phyloP scores from a whole-genome alignment of 2,329 filamentous ascomycete species.

The Trichothecium sympodiale region DNA sequence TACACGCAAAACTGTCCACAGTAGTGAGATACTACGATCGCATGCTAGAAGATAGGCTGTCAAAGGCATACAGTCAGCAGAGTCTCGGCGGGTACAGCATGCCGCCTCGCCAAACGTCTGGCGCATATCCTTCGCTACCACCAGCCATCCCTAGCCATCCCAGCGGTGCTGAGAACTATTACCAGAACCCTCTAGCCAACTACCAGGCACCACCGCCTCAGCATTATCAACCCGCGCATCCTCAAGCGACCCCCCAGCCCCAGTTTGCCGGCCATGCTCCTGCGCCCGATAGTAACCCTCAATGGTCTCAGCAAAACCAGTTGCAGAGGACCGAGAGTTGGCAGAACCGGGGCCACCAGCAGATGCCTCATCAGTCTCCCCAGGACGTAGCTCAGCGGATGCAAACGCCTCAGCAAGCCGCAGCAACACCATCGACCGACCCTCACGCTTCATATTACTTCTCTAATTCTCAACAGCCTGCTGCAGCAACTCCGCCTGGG shows the following conservation, averaged over 20 bases:
- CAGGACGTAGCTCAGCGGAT: constrained; percentile 15
- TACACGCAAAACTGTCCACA: constrained; percentile 90
- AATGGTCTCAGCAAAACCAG: constrained; percentile 34
- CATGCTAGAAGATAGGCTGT: constrained; percentile 92
- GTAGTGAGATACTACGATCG: constrained; percentile 96
- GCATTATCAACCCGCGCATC: constrained; percentile 18
- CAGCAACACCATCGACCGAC: constrained; percentile 27
- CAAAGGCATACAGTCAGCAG: constrained; percentile 83
- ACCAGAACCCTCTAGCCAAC: constrained; percentile 49
- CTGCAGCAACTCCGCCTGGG: constrained; percentile 20
- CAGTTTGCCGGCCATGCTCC: constrained; percentile 34
- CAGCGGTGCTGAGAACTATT: constrained; percentile 66
- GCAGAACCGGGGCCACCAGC: constrained; percentile 25
- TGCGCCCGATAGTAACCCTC: constrained; percentile 25
- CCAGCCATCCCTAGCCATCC: constrained; percentile 34
- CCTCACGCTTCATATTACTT: constrained; percentile 50
- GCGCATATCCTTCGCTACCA: constrained; percentile 62
- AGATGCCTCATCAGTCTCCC: constrained; percentile 11
- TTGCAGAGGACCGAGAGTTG: constrained; percentile 40
- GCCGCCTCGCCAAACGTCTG: constrained; percentile 40
- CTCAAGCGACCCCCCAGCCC: constrained; percentile 23
- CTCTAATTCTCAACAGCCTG: constrained; percentile 24
- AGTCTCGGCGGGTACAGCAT: constrained; percentile 54
- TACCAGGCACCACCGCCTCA: constrained; percentile 41
- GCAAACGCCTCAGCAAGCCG: constrained; percentile 18